Evolutionary conservation across 495 filamentous ascomycete genomes (phyloP).

Genomic region (Penicillium bialowiezense): DNA sequence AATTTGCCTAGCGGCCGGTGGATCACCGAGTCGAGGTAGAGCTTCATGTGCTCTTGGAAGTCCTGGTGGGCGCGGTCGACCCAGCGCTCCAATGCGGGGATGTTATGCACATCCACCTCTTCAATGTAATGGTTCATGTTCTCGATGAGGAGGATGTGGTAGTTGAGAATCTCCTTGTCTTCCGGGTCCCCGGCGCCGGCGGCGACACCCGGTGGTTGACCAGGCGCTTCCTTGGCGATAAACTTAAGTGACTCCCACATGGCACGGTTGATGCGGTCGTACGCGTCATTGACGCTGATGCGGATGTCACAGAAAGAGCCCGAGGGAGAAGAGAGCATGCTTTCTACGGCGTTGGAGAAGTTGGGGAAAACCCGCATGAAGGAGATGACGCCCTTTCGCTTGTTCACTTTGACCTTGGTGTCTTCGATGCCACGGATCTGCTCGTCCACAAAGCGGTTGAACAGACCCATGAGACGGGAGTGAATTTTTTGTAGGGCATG

Average conservation of each 20-base stretch:
- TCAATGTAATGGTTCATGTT: constrained; percentile 98
- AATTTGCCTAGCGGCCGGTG: constrained; percentile 85
- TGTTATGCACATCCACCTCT: constrained; percentile 73
- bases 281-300: constrained; percentile 78
- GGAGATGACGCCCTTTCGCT: constrained; percentile 90
- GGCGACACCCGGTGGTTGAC: constrained; percentile 44
- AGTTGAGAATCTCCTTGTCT: constrained; percentile 93
- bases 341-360: constrained; percentile 77
- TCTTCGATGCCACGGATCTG: constrained; percentile 95
- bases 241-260: constrained; percentile 97
- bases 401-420: constrained; percentile 99
- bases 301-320: constrained; percentile 64
- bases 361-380: constrained; percentile 92
- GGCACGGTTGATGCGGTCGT: constrained; percentile 82
- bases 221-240: constrained; percentile 89
- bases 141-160: constrained; percentile 94
- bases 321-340: constrained; percentile 60
- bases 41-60: constrained; percentile 80
- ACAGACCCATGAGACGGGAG: constrained; percentile 68
- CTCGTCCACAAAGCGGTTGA: constrained; percentile 88
- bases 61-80: constrained; percentile 70
- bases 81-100: constrained; percentile 79
- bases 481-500: constrained; percentile 77
- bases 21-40: constrained; percentile 86
- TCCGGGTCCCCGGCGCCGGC: constrained; percentile 68